Percentiles rank a stretch among this genome's conserved stretches.
phyloP scores from a whole-genome alignment of 139 green algal genomes.

The Coccomyxa sp. region DNA sequence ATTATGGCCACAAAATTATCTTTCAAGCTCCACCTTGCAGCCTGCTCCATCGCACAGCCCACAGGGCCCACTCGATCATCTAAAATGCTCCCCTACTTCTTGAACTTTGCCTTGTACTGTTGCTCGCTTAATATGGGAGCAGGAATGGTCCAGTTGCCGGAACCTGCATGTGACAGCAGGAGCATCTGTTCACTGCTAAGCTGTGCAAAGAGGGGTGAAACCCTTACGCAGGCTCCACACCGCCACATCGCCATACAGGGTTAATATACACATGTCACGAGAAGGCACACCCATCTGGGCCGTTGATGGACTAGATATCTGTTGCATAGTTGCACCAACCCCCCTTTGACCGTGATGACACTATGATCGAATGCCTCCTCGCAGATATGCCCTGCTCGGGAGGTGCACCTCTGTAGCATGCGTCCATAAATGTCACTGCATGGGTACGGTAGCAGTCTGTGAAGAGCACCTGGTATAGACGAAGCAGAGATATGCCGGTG shows the following conservation, averaged over 20 bases:
- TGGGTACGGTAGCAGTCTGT: background rate
- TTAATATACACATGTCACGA: background rate
- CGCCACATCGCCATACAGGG: background rate
- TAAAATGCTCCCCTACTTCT: too few relatives aligned
- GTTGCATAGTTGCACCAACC: background rate
- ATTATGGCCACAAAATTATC: too few relatives aligned
- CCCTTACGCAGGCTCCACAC: too few relatives aligned
- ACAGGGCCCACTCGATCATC: too few relatives aligned
- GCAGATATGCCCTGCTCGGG: too few relatives aligned
- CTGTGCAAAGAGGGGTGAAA: background rate
- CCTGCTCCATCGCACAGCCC: too few relatives aligned
- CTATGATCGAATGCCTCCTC: too few relatives aligned
- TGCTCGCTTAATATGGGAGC: background rate
- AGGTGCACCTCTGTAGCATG: too few relatives aligned
- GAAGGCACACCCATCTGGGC: too few relatives aligned
- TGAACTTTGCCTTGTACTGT: too few relatives aligned
- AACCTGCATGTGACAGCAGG: background rate
- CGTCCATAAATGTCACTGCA: background rate
- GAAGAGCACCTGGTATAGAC: background rate
- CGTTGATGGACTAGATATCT: background rate
- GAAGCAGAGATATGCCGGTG: conserved; percentile 2
- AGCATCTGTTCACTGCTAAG: background rate
- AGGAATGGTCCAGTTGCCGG: background rate
- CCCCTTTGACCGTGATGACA: too few relatives aligned
- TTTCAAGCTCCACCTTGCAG: too few relatives aligned